Conservation (phyloP, 1,284 basidiomycete species). For the Ceratobasidium sp. region DNA sequence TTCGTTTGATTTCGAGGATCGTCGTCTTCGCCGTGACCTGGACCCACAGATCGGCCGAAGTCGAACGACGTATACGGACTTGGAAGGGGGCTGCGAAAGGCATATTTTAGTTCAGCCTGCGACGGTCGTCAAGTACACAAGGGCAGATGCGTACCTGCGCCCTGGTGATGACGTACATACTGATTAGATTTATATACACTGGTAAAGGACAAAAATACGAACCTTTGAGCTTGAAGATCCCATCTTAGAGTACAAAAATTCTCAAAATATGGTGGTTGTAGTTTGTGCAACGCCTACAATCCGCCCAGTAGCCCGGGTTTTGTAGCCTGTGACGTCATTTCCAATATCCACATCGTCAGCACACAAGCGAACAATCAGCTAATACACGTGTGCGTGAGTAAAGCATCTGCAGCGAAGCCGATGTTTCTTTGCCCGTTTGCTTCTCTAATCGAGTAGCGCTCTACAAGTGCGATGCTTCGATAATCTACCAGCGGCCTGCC, state of each 20-base stretch:
- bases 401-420: no score
- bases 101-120: slow-evolving; percentile 1
- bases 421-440: no score
- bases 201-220: not conserved
- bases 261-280: not conserved
- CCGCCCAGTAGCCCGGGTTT: not conserved
- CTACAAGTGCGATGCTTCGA: no score
- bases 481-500: no score
- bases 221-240: slow-evolving; percentile 32
- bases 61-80: slow-evolving; percentile 22
- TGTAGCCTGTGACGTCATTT: not conserved
- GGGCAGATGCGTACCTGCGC: slow-evolving; percentile 11
- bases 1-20: slow-evolving; percentile 33
- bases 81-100: slow-evolving; percentile 25
- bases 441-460: no score
- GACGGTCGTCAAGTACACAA: slow-evolving; percentile 4
- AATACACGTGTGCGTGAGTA: no score
- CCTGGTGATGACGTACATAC: slow-evolving; percentile 33
- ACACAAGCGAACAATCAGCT: no score
- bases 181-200: no score
- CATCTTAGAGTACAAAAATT: not conserved
- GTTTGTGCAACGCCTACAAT: not conserved
- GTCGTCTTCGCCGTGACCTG: slow-evolving; percentile 21
- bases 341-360: no score
- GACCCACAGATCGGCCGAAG: slow-evolving; percentile 16